Evolutionary conservation across 768 basidiomycete genomes (phyloP).

Genomic region (Serendipita sp.): DNA sequence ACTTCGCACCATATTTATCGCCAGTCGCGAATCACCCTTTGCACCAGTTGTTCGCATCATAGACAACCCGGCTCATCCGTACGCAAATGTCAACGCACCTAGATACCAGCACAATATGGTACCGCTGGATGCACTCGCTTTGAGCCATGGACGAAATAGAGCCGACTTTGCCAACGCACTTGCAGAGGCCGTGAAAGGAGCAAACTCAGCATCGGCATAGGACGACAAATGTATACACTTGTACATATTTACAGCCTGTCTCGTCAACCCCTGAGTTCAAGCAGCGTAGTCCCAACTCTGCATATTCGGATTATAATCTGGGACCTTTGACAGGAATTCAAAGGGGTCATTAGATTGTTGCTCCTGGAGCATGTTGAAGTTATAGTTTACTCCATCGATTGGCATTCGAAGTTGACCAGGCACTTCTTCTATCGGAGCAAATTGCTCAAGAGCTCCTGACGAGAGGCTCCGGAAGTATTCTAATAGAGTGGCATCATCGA

Average conservation of each 20-base stretch:
- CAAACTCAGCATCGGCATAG: slow-evolving; percentile 8
- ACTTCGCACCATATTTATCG: slow-evolving; percentile 22
- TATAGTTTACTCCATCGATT: neutral
- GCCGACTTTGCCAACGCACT: slow-evolving; percentile 49
- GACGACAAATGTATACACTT: neutral
- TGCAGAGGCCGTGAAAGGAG: slow-evolving; percentile 19
- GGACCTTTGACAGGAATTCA: neutral
- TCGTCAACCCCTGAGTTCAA: neutral
- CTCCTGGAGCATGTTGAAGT: neutral
- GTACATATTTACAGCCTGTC: neutral
- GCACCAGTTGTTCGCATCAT: slow-evolving; percentile 41
- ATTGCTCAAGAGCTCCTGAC: neutral
- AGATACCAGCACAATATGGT: slow-evolving; percentile 76
- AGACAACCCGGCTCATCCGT: slow-evolving; percentile 57
- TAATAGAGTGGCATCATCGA: neutral
- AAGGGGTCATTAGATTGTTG: neutral
- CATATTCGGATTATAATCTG: neutral
- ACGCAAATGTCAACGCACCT: slow-evolving; percentile 49
- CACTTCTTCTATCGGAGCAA: neutral
- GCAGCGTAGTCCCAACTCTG: neutral
- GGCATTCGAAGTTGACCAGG: slow-evolving; percentile 2
- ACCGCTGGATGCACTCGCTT: slow-evolving; percentile 68
- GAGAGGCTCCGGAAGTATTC: neutral
- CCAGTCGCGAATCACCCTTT: slow-evolving; percentile 10
- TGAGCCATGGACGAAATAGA: slow-evolving; percentile 58